These are phyloP conservation scores for Pelargonium myrrhifolium DNA, from an alignment of 441 rosid genomes.

Conservation along the genomic window DNA sequence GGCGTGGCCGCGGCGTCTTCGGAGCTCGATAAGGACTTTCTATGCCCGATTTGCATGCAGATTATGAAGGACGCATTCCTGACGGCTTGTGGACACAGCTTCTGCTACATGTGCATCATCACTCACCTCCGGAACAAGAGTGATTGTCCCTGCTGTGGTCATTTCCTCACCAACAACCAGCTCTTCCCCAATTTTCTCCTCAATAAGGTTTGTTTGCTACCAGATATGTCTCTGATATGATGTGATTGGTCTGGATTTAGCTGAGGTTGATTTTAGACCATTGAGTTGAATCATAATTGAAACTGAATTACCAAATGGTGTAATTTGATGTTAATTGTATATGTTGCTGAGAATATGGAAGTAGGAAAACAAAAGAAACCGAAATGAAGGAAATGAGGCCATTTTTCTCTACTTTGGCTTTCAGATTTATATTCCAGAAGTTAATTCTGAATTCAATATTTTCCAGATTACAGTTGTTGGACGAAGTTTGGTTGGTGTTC, in stretches of 20 bases:
- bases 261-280: background rate
- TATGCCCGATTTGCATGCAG: slow-evolving; percentile 52
- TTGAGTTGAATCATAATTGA: background rate
- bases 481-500: no score
- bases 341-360: no score
- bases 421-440: no score
- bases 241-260: background rate
- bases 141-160: slow-evolving; percentile 43
- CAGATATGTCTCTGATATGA: background rate
- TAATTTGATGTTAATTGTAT: no score
- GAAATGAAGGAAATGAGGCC: no score
- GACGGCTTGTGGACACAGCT: slow-evolving; percentile 45
- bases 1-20: no score
- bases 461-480: no score
- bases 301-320: background rate
- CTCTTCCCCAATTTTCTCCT: slow-evolving; percentile 86
- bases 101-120: slow-evolving; percentile 43
- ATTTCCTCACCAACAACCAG: slow-evolving; percentile 46
- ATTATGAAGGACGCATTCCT: slow-evolving; percentile 38
- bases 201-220: slow-evolving; percentile 53
- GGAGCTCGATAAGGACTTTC: slow-evolving; percentile 37
- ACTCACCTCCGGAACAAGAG: slow-evolving; percentile 39
- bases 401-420: no score
- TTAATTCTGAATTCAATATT: no score
- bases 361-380: no score